Percentiles rank a stretch among this genome's conserved stretches.
These are phyloP conservation scores for Cytospora piceicola DNA, from an alignment of 2,329 filamentous ascomycete genomes.

Conservation along the genomic window DNA sequence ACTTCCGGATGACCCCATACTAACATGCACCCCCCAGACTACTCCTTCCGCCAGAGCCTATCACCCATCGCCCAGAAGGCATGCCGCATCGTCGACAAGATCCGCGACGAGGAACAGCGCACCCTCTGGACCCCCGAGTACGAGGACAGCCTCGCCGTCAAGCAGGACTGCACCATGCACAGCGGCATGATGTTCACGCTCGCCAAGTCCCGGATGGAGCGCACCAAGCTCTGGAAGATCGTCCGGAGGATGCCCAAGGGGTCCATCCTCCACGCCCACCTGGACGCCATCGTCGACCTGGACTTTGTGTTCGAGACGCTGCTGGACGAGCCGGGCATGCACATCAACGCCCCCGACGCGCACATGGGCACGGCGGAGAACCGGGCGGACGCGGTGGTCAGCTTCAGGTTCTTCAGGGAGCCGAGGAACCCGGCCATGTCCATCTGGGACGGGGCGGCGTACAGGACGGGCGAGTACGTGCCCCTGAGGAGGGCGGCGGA, in stretches of 20 bases:
- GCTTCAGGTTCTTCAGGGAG: constrained; percentile 63
- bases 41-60: constrained; percentile 72
- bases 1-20: constrained; percentile 37
- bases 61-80: constrained; percentile 80
- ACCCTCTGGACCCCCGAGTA: constrained; percentile 76
- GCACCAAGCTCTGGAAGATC: constrained; percentile 83
- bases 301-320: constrained; percentile 77
- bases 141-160: constrained; percentile 69
- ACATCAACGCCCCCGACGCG: constrained; percentile 62
- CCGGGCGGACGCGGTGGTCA: constrained; percentile 58
- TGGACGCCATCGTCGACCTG: constrained; percentile 89
- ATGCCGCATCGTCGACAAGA: constrained; percentile 76
- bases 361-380: constrained; percentile 59
- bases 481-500: constrained; percentile 67
- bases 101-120: constrained; percentile 75
- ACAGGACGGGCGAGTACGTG: constrained; percentile 62
- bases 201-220: constrained; percentile 84
- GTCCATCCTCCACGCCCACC: constrained; percentile 80
- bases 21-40: constrained; percentile 52
- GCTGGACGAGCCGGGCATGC: constrained; percentile 73
- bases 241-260: constrained; percentile 89
- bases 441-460: constrained; percentile 67
- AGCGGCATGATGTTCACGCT: constrained; percentile 94
- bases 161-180: constrained; percentile 67
- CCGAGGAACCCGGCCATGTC: constrained; percentile 44